These are phyloP conservation scores for Neonectria ditissima DNA, from an alignment of 2,329 filamentous ascomycete genomes.

Conservation along the genomic window DNA sequence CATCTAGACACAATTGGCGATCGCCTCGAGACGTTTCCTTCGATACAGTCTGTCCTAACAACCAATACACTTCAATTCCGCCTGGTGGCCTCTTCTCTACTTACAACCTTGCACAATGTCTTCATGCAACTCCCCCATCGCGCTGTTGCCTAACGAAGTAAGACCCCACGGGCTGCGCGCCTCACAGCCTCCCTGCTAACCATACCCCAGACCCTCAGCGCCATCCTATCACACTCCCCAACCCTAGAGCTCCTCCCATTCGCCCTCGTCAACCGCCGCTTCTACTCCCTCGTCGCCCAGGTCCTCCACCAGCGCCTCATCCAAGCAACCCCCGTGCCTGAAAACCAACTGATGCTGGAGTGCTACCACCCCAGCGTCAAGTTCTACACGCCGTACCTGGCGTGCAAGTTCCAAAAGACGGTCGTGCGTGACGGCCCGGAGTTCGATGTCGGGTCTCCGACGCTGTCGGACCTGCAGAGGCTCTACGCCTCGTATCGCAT, in stretches of 20 bases:
- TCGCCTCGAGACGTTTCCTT: background rate
- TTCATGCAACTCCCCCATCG: background rate
- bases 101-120: background rate
- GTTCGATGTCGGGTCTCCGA: conserved; percentile 9
- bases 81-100: background rate
- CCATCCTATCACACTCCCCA: conserved; percentile 56
- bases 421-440: conserved; percentile 36
- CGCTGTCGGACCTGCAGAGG: conserved; percentile 57
- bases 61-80: background rate
- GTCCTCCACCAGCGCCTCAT: conserved; percentile 74
- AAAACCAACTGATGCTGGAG: conserved; percentile 77
- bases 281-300: conserved; percentile 71
- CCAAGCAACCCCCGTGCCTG: conserved; percentile 41
- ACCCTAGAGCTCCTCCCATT: conserved; percentile 67
- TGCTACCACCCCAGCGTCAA: conserved; percentile 80
- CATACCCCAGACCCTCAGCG: background rate
- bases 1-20: background rate
- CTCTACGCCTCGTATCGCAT: conserved; percentile 81
- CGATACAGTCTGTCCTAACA: background rate
- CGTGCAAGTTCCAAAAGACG: conserved; percentile 75
- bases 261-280: conserved; percentile 69
- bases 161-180: background rate
- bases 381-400: conserved; percentile 74
- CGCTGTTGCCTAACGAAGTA: background rate
- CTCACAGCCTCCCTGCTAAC: background rate